Evolutionary conservation across 345 rosid genomes (phyloP), one percentile per base, ranked within the genome.

Genomic region (Mangifera indica): DNA sequence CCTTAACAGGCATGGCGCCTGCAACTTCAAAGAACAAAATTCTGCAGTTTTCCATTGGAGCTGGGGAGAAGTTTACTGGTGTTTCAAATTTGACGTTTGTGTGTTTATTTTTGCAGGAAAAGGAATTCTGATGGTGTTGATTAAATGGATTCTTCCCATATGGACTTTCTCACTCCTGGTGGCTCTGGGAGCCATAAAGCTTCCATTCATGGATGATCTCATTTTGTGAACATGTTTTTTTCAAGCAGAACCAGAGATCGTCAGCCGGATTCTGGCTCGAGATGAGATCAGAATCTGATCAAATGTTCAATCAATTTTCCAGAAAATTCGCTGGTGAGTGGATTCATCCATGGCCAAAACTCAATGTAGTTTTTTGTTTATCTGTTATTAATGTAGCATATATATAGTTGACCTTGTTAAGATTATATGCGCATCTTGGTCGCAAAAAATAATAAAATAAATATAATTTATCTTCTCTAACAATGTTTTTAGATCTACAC

Each of bases 171-270:
- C 84, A 70, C 82, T 91, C 72, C 81, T 89, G n/a, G 61, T 91
- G 24, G 89, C 89, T 72, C 70, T 79, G 13, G 93, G 93, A 59
- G 76, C 60, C 60, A 51, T 89, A 55, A 86, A 87, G 81, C 90
- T 91, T 4, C 93, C 91, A 0, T 72, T 80, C 6, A 83, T 91
- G 13, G 93, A 89, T 51, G 92, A 93, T 78, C 77, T 89, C 32
- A 78, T 91, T 26, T 79, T 87, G 88, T 89, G 67, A 90, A 60
- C n/a, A 34, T 49, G 58, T 17, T 5, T 9, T 10, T 37, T 32
- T 42, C 52, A 67, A 51, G 6, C 60, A 32, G 51, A 37, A 29
- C 32, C 1, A 4, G 18, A 6, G 6, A 37, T 37, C 42, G 6
- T 6, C 22, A 3, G 44, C 10, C 29, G 4, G 18, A 0, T 14